Base-by-base conservation (phyloP, 441 rosid genomes). In the Pelargonium myrrhifolium region DNA sequence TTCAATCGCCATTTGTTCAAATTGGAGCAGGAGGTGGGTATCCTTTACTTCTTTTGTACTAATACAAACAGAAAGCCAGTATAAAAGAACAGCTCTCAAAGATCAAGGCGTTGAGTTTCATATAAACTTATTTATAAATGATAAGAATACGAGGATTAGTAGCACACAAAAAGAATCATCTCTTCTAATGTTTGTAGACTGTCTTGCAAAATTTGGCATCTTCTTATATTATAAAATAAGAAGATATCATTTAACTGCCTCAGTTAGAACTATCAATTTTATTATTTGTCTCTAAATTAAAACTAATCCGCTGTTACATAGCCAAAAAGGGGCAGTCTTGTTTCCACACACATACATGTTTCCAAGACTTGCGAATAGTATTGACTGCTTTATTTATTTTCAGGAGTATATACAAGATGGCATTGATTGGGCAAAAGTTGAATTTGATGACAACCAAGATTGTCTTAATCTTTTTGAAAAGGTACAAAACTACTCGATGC, bases 401-500 rank as follows among this genome's bases (percentile, higher is more conserved):
- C 84, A 94, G 99, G 98, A 94, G 84, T 94, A 94, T 76, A 79
- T 92, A 74, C 99, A 92, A 75, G 99, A 94, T 83, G 99, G 99
- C 67, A 94, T 94, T 83, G 99, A 94, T 74, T 92, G 99, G 99
- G 79, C 97, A 18, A 90, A 84, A 79, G 97, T 92, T 80, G 98
- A 94, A 66, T 94, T 94, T 81, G 99, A 94, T 74, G 97, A 94
- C 80, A 94, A 94, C 76, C 96, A 94, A 77, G 91, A 86, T 72
- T 94, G 99, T 77, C 99, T 94, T 75, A 86, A 87, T 82, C 99
- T 94, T 72, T 94, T 94, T 78, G 99, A 94, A 80, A 89, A 92
- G 97, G 98, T 95, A 82, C 8, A 58, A 71, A 26, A 61, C 45
- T 24, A 18, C 35, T 35, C 26, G 42, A 78, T 21, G 37, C 35